Percentiles rank a stretch among this genome's conserved stretches.
Evolutionary conservation across 2,329 filamentous ascomycete species (phyloP).

Genomic region (Penicillium sp.): DNA sequence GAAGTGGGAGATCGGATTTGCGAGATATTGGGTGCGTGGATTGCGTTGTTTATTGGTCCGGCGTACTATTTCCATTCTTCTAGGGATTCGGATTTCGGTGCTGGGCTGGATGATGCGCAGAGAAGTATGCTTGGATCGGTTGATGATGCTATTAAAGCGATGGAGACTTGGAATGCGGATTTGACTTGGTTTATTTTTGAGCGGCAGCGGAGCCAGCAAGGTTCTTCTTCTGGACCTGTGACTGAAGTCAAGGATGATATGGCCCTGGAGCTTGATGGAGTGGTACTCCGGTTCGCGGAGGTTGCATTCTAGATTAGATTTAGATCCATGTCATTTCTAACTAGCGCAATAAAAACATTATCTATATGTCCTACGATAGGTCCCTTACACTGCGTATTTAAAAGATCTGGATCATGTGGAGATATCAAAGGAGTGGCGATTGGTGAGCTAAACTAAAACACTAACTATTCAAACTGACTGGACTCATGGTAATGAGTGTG

Average conservation of each 20-base stretch:
- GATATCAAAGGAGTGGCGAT: slow-evolving; percentile 21
- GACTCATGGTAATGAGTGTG: neutral
- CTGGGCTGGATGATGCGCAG: neutral
- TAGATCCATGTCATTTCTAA: neutral
- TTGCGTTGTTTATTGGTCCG: slow-evolving; percentile 35
- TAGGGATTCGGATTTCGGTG: neutral
- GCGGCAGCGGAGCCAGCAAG: slow-evolving; percentile 14
- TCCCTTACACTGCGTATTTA: neutral
- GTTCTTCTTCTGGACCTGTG: neutral
- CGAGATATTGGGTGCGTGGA: slow-evolving; percentile 38
- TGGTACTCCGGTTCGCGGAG: slow-evolving; percentile 33
- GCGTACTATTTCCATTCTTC: slow-evolving; percentile 32
- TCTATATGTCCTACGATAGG: too few species aligned
- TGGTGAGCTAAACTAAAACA: slow-evolving; percentile 16
- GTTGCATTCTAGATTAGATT: slow-evolving; percentile 20
- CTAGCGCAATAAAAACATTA: too few species aligned
- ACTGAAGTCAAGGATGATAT: neutral
- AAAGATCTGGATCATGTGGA: neutral
- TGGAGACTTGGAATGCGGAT: slow-evolving; percentile 45
- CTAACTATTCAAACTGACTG: neutral
- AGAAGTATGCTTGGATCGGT: slow-evolving; percentile 21
- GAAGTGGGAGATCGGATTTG: slow-evolving; percentile 45
- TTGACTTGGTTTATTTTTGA: slow-evolving; percentile 44
- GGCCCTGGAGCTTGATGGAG: slow-evolving; percentile 31
- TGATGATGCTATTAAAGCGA: slow-evolving; percentile 35